A percentile compares a stretch with the other conserved stretches of the same genome.
Conservation (phyloP, 106 monocot genomes). For the Xerophyta viscosa region DNA sequence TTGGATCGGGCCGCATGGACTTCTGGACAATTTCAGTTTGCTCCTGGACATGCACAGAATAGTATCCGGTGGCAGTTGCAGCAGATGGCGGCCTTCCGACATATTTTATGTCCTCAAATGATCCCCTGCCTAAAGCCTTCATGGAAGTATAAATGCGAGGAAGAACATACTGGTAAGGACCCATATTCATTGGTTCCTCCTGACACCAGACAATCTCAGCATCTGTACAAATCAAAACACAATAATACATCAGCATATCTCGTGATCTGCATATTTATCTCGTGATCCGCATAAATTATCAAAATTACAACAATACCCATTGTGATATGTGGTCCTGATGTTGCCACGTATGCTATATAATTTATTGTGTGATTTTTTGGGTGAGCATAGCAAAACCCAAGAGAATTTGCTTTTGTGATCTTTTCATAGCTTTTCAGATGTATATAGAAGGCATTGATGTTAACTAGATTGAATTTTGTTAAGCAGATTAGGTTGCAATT, state of each 20-base stretch:
- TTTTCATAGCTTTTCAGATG: too few relatives aligned
- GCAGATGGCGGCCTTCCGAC: slow-evolving; percentile 76
- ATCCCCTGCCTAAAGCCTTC: slow-evolving; percentile 45
- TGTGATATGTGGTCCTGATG: too few relatives aligned
- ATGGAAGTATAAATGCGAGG: slow-evolving; percentile 73
- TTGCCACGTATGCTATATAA: too few relatives aligned
- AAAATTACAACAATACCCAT: neutral
- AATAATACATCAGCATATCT: neutral
- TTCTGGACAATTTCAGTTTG: slow-evolving; percentile 52
- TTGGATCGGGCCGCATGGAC: slow-evolving; percentile 50
- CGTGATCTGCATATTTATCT: neutral
- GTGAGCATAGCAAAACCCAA: too few relatives aligned
- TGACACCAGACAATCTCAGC: slow-evolving; percentile 96
- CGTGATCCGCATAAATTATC: neutral
- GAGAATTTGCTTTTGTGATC: too few relatives aligned
- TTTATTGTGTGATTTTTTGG: too few relatives aligned
- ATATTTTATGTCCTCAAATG: slow-evolving; percentile 72
- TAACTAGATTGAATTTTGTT: neutral
- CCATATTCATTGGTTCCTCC: slow-evolving; percentile 99
- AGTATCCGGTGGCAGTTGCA: slow-evolving; percentile 82
- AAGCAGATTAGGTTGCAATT: neutral
- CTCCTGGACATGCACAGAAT: slow-evolving; percentile 65
- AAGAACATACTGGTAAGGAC: slow-evolving; percentile 63
- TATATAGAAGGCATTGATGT: too few relatives aligned
- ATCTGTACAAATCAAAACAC: slow-evolving; percentile 22